Conservation (phyloP, 176 grass and related monocot species). For the Pontederia crassipes region DNA sequence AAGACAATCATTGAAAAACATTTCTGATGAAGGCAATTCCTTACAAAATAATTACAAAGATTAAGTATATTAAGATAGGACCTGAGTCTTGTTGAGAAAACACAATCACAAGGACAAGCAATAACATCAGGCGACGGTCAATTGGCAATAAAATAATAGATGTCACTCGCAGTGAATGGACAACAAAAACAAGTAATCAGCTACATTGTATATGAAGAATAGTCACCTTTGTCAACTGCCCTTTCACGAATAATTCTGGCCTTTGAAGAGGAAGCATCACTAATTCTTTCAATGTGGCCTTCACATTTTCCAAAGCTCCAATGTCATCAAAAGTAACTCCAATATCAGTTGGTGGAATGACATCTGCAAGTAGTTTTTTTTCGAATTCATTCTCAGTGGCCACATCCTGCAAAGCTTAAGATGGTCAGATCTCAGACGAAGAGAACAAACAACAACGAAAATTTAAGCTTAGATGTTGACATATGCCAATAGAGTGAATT, state of each 20-base stretch:
- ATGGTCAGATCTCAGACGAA: background rate
- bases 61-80: no score
- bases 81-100: no score
- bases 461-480: background rate
- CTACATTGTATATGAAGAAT: constrained; percentile 3
- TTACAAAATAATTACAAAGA: no score
- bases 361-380: constrained; percentile 90
- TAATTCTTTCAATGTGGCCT: constrained; percentile 92
- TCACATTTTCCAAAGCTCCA: constrained; percentile 97
- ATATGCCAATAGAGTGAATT: background rate
- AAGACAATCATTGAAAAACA: no score
- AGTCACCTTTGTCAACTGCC: constrained; percentile 88
- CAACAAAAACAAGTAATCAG: background rate
- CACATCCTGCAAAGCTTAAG: constrained; percentile 52
- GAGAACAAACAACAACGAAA: background rate
- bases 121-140: no score
- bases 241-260: constrained; percentile 97
- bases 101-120: no score
- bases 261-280: constrained; percentile 99
- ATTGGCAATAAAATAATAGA: no score
- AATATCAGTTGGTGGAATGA: constrained; percentile 97
- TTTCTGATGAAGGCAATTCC: no score
- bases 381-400: constrained; percentile 97
- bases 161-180: no score
- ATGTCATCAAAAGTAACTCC: constrained; percentile 98